Percentiles rank a stretch among this genome's conserved stretches.
phyloP scores from a whole-genome alignment of 2,329 filamentous ascomycete genomes.

The Tympanopsis confertula region DNA sequence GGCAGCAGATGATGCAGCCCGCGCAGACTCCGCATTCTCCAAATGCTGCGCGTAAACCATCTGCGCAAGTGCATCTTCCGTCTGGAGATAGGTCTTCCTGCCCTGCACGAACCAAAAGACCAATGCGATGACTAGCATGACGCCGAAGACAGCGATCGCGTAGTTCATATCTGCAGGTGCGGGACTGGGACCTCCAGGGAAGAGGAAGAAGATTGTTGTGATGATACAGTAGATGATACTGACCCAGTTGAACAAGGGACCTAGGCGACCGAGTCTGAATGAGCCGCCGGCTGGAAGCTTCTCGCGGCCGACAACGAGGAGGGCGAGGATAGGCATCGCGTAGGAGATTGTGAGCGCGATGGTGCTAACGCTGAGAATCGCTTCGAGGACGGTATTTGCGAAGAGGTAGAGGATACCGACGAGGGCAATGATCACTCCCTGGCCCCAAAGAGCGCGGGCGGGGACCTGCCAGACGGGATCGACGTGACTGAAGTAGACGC shows the following conservation, averaged over 20 bases:
- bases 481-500: conserved; percentile 28
- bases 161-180: conserved; percentile 40
- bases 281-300: conserved; percentile 28
- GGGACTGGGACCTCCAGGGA: conserved; percentile 32
- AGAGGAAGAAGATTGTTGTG: conserved; percentile 44
- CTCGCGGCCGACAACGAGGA: conserved; percentile 37
- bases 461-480: conserved; percentile 38
- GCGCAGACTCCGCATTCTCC: no score
- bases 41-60: not conserved
- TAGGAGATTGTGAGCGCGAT: conserved; percentile 42
- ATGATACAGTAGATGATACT: conserved; percentile 37
- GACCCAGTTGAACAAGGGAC: conserved; percentile 30
- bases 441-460: conserved; percentile 35
- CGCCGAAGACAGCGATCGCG: conserved; percentile 42
- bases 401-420: conserved; percentile 45
- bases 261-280: conserved; percentile 32
- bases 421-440: conserved; percentile 29
- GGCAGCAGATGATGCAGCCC: no score
- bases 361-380: conserved; percentile 41
- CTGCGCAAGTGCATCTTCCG: conserved; percentile 10
- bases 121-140: conserved; percentile 37
- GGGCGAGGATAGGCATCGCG: conserved; percentile 32
- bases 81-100: conserved; percentile 20
- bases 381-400: conserved; percentile 36
- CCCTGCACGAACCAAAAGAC: conserved; percentile 38